Evolutionary conservation across 2,329 filamentous ascomycete species (phyloP), one percentile per base, ranked within the genome.

Genomic region (Apiospora hydei): DNA sequence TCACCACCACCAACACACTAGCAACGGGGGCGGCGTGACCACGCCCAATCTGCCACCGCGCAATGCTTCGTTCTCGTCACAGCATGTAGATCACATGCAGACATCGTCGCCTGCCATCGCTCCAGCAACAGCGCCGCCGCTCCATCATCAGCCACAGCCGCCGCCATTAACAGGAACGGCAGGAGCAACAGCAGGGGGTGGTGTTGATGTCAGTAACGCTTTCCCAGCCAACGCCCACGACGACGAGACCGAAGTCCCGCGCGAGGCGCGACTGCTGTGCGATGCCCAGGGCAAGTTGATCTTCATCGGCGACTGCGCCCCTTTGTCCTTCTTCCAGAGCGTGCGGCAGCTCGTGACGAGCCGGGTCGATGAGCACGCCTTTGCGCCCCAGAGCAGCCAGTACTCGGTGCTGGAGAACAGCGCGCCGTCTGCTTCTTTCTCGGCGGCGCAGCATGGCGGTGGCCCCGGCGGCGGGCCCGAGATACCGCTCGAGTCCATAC

Each of bases 221-320:
- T 38, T 51, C 30, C 10, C n/a, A 0, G 41, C 53, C 64, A 41
- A 21, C 43, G 57, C 80, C 1, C 80, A 80, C 0, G 85, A 87
- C 18, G 87, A 88, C 46, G 86, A 88, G 72, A 86, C 87, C 0
- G 87, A 88, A 26, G 87, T 89, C 4, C 87, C 86, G 1, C 82
- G 86, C 0, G 87, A 89, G 72, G 87, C 87, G 2, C 81, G 87
- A 1, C 79, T 89, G 6, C 79, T 89, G 0, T 84, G 85, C 51
- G 87, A 89, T 73, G 83, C 85, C 0, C 85, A 87, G 72, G 87
- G 87, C 0, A 88, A 88, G 74, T 77, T 88, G n/a, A 86, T 88
- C 38, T 89, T 89, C 76, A 86, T 89, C 30, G 87, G 87, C 8
- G 87, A 89, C 75, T 89, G 87, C 73, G 87, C 87, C 4, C 87